Evolutionary conservation across 202 grass and related monocot genomes (phyloP).

Genomic region (Carex sylvatica): DNA sequence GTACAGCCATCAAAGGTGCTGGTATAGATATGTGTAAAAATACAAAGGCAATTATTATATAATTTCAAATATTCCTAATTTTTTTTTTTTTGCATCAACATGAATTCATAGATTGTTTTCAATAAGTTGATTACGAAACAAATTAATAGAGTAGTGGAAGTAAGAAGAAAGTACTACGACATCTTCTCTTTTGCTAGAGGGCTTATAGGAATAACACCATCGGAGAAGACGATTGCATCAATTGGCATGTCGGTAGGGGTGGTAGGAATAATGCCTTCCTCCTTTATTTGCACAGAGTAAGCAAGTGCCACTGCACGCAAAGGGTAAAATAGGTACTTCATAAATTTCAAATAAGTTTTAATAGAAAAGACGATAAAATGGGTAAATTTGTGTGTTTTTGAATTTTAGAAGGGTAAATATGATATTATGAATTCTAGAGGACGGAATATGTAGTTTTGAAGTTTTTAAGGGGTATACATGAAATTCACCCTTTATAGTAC

Average conservation of each 20-base stretch:
- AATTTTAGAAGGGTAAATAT: too few species aligned
- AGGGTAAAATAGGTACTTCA: too few species aligned
- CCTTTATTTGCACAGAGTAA: conserved; percentile 82
- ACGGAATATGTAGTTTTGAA: too few species aligned
- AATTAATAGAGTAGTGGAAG: neutral
- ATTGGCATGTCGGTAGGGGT: conserved; percentile 66
- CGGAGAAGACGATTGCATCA: conserved; percentile 61
- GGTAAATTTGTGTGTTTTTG: too few species aligned
- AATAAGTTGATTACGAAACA: neutral
- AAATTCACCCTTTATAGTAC: too few species aligned
- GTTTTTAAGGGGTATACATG: too few species aligned
- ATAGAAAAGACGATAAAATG: too few species aligned
- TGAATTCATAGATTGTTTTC: neutral
- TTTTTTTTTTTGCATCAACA: neutral
- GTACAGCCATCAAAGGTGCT: neutral
- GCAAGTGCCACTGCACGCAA: conserved; percentile 77
- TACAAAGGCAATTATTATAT: neutral
- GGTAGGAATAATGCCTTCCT: conserved; percentile 60
- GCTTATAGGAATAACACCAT: conserved; percentile 70
- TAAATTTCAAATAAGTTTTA: too few species aligned
- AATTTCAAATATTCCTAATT: neutral
- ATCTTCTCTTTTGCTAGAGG: conserved; percentile 52
- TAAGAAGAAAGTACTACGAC: conserved; percentile 1
- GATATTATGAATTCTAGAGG: too few species aligned
- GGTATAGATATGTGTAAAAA: conserved; percentile 12